These are phyloP conservation scores for Rhizoclosmatium sp. DNA, from an alignment of 192 early-diverging fungal genomes.

Conservation along the genomic window DNA sequence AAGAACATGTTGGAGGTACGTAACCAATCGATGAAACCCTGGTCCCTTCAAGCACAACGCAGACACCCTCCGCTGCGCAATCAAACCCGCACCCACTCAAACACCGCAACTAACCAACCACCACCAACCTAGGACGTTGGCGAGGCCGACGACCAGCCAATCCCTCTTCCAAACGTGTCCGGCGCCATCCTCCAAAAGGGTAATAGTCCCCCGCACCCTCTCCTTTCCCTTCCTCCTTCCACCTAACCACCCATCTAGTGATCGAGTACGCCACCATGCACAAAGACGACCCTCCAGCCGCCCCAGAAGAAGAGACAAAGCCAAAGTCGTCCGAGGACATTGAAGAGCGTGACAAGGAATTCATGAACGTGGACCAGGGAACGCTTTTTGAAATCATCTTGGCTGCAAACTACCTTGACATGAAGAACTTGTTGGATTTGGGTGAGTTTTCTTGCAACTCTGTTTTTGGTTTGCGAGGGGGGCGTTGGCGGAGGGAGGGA, in stretches of 20 bases:
- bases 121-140: slow-evolving; percentile 41
- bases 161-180: slow-evolving; percentile 91
- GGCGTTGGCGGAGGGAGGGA: background rate
- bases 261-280: slow-evolving; percentile 92
- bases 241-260: slow-evolving; percentile 50
- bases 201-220: background rate
- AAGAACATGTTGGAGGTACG: slow-evolving; percentile 69
- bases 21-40: background rate
- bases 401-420: slow-evolving; percentile 73
- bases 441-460: slow-evolving; percentile 42
- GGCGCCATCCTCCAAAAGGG: slow-evolving; percentile 83
- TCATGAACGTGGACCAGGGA: slow-evolving; percentile 92
- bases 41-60: background rate
- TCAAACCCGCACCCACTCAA: no score
- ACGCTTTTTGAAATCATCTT: slow-evolving; percentile 92
- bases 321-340: slow-evolving; percentile 76
- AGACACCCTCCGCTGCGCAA: background rate
- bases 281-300: slow-evolving; percentile 68
- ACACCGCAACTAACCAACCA: no score
- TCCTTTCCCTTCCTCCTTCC: background rate
- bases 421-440: slow-evolving; percentile 66
- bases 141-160: slow-evolving; percentile 56
- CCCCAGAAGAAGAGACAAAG: slow-evolving; percentile 68
- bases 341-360: slow-evolving; percentile 90
- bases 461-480: background rate